Percentiles rank a stretch among this genome's conserved stretches.
These are phyloP conservation scores for Ophiostoma sp. DNA, from an alignment of 2,329 filamentous ascomycete genomes.

Conservation along the genomic window DNA sequence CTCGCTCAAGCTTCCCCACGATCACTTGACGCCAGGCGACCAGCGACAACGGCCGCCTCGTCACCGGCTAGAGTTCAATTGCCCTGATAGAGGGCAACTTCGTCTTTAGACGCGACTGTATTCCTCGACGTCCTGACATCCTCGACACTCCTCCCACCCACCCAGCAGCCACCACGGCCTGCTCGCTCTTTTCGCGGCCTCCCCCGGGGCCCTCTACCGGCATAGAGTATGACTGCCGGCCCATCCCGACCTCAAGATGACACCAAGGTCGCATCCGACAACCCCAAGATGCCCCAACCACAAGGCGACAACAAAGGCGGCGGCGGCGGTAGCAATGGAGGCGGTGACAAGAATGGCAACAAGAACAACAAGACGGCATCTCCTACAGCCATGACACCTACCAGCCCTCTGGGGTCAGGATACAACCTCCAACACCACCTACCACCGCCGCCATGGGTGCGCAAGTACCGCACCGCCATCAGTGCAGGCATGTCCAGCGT, in stretches of 20 bases:
- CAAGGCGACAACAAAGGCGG: slow-evolving; percentile 27
- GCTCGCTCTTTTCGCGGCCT: not conserved
- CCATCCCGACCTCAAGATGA: slow-evolving; percentile 42
- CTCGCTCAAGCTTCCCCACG: not conserved
- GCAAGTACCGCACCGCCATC: slow-evolving; percentile 74
- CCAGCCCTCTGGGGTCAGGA: not conserved
- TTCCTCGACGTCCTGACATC: not conserved
- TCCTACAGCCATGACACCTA: slow-evolving; percentile 21
- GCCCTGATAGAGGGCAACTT: not conserved
- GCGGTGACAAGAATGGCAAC: slow-evolving; percentile 14
- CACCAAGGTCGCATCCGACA: slow-evolving; percentile 34
- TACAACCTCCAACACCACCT: not conserved
- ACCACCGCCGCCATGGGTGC: slow-evolving; percentile 50
- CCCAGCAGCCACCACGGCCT: slow-evolving; percentile 18
- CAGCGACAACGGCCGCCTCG: not conserved
- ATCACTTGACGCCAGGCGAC: not conserved
- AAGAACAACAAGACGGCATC: slow-evolving; percentile 11
- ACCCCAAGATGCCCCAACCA: slow-evolving; percentile 42
- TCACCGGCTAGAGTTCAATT: not conserved
- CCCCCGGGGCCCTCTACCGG: slow-evolving; percentile 17
- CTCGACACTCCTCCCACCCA: not conserved
- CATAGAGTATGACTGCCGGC: slow-evolving; percentile 37
- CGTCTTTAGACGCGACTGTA: not conserved
- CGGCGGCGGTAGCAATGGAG: slow-evolving; percentile 26
- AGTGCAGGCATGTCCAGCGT: slow-evolving; percentile 72